These are phyloP conservation scores for Diaporthe vexans DNA, from an alignment of 2,329 filamentous ascomycete genomes.

Conservation along the genomic window DNA sequence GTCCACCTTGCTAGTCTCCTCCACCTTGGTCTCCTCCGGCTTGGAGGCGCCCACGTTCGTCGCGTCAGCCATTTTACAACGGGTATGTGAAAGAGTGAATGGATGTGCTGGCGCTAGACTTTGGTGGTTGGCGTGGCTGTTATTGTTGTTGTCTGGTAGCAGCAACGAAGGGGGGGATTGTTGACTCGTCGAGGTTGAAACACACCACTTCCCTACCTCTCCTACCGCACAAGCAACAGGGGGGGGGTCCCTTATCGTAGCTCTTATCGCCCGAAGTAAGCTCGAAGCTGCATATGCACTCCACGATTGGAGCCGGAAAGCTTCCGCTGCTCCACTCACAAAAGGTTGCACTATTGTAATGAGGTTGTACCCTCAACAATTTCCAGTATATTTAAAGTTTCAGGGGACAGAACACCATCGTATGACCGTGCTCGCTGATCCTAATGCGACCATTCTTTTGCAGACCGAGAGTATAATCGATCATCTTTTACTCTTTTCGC, in stretches of 20 bases:
- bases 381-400: slow-evolving; percentile 32
- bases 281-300: slow-evolving; percentile 17
- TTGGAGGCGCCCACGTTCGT: slow-evolving; percentile 22
- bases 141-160: slow-evolving; percentile 3
- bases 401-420: slow-evolving; percentile 3
- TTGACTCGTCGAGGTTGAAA: slow-evolving; percentile 22
- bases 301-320: slow-evolving; percentile 25
- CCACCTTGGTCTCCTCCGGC: slow-evolving; percentile 7
- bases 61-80: slow-evolving; percentile 36
- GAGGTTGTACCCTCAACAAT: slow-evolving; percentile 32
- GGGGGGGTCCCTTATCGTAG: slow-evolving; percentile 19
- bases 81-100: slow-evolving; percentile 29
- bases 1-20: slow-evolving; percentile 18
- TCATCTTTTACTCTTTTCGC: background rate
- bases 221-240: slow-evolving; percentile 2
- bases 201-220: slow-evolving; percentile 15
- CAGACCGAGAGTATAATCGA: background rate
- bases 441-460: background rate
- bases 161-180: background rate
- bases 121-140: background rate
- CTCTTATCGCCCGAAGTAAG: slow-evolving; percentile 20
- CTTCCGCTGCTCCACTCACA: slow-evolving; percentile 20
- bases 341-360: slow-evolving; percentile 25
- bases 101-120: background rate
- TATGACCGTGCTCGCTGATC: slow-evolving; percentile 23